Base-by-base conservation (phyloP, 768 basidiomycete species). In the Leccinellum albellum region DNA sequence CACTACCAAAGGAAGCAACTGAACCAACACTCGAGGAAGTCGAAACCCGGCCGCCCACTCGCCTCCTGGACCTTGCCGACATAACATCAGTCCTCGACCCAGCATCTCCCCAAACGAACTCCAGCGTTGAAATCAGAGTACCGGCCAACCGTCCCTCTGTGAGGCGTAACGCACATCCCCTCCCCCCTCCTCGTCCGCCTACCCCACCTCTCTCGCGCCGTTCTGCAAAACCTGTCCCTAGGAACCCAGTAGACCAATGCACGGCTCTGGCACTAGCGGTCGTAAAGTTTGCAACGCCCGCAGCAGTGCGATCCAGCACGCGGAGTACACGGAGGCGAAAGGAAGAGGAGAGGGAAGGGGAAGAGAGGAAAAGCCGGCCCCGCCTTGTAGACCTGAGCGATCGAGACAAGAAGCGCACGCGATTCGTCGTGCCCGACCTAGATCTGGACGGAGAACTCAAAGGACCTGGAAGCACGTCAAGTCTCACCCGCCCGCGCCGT, bases 341-440 rank as follows among this genome's bases (percentile, higher is more conserved):
- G 2, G 51, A 45, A 6, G 35, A 12, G 13, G 45, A 42, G 3
- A 28, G 14, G 2, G 48, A 3, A 6, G 35, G 28, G 1, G 46
- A 23, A 23, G 42, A 50, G 2, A 13, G 10, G 24, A n/a, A 48
- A n/a, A 29, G 28, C 15, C 15, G 26, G 17, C 24, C 24, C 17
- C 46, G 3, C 6, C 24, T 15, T 13, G 21, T 20, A 1, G 26
- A 37, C 3, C 55, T 21, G 21, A 14, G 26, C 23, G 21, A 20
- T n/a, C 49, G 40, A 40, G 37, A 10, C 40, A 46, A 32, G 23
- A 64, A 59, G 32, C 56, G 35, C n/a, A 59, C 54, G 3, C 61
- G 64, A 2, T 67, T 67, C n/a, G 40, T 53, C 29, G 24, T 57
- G 3, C 61, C 51, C 13, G 49, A 50, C 13, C 1, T 29, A 0